phyloP scores from a whole-genome alignment of 225 moss, liverwort and hornwort species.

The Bryum argenteum region DNA sequence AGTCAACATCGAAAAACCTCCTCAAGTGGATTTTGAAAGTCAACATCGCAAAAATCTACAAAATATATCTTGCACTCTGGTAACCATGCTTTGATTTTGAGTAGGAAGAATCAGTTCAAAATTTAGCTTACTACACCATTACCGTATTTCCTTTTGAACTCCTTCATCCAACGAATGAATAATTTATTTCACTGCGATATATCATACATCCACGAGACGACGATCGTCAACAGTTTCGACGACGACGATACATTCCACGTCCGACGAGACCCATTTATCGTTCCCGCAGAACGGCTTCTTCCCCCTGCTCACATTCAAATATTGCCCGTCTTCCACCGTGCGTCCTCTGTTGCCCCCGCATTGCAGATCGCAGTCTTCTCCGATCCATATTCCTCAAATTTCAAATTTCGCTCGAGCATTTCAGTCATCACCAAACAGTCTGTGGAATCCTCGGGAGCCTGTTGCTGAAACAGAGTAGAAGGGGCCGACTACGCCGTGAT shows the following conservation, averaged over 20 bases:
- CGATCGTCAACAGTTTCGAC: background rate
- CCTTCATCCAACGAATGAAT: too few species aligned
- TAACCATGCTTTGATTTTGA: too few species aligned
- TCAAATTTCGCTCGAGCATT: background rate
- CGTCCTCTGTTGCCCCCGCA: rapidly evolving
- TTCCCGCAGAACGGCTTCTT: conserved; percentile 34
- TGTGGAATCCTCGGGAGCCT: background rate
- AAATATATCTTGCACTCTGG: too few species aligned
- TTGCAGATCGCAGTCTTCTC: background rate
- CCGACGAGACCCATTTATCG: conserved; percentile 20
- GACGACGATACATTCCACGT: background rate
- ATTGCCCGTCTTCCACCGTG: background rate
- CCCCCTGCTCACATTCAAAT: conserved; percentile 14
- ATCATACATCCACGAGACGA: background rate
- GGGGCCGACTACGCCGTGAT: background rate
- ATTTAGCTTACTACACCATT: too few species aligned
- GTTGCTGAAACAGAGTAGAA: background rate
- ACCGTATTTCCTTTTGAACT: too few species aligned
- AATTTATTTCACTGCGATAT: background rate
- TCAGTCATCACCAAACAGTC: background rate
- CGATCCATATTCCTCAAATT: background rate
- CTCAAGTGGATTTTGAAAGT: too few species aligned
- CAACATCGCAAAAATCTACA: too few species aligned
- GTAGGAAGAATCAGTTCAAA: too few species aligned
- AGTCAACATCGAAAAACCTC: too few species aligned